These are phyloP conservation scores for Martensiomyces pterosporus DNA, from an alignment of 192 early-diverging fungal genomes.

Conservation along the genomic window DNA sequence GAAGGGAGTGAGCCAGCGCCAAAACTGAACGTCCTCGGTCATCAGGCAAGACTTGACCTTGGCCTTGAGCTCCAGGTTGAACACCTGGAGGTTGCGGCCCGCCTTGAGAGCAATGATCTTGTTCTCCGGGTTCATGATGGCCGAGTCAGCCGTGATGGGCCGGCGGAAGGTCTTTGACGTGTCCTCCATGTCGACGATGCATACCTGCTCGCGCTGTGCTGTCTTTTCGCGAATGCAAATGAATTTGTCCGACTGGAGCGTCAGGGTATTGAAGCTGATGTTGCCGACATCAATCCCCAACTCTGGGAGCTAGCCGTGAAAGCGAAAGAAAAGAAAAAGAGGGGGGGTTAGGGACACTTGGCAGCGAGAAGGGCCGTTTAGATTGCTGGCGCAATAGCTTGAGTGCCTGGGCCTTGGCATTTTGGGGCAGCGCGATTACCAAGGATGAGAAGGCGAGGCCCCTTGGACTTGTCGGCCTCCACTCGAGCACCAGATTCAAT, in stretches of 20 bases:
- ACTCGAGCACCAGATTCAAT: no score
- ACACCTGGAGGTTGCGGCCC: slow-evolving; percentile 87
- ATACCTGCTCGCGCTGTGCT: slow-evolving; percentile 82
- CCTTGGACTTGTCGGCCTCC: no score
- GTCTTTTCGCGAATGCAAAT: slow-evolving; percentile 95
- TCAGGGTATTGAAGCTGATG: slow-evolving; percentile 96
- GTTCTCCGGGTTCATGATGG: slow-evolving; percentile 94
- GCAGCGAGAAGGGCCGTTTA: slow-evolving; percentile 3
- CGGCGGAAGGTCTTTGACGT: slow-evolving; percentile 75
- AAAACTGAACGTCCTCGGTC: slow-evolving; percentile 86
- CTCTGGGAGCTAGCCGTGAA: slow-evolving; percentile 70
- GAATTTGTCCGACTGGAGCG: slow-evolving; percentile 96
- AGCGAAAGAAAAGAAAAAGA: neutral
- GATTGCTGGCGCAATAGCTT: no score
- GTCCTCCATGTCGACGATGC: slow-evolving; percentile 91
- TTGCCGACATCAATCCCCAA: slow-evolving; percentile 86
- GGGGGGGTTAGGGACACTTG: neutral
- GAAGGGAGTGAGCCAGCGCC: slow-evolving; percentile 91
- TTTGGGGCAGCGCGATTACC: no score
- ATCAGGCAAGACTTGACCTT: slow-evolving; percentile 93
- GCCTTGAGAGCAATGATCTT: slow-evolving; percentile 98
- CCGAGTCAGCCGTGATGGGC: slow-evolving; percentile 95
- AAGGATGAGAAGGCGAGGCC: no score
- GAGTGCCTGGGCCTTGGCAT: no score
- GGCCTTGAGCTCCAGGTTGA: slow-evolving; percentile 92